A percentile compares a stretch with the other conserved stretches of the same genome.
Conservation (phyloP, 257 asterid genomes). For the Solanum sitiens region DNA sequence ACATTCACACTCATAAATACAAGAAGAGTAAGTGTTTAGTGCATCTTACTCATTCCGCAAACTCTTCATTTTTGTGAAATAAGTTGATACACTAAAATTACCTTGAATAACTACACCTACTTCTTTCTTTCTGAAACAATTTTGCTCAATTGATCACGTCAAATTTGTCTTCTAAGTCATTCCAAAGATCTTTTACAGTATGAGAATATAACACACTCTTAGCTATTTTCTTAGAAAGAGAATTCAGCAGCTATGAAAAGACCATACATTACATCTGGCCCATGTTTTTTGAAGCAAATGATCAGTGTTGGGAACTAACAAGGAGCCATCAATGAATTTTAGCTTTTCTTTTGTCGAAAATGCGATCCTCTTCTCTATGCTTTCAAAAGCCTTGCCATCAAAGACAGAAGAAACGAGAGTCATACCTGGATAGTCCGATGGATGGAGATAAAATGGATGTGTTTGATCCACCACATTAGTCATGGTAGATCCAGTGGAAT, state of each 20-base stretch:
- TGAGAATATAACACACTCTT: background rate
- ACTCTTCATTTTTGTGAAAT: background rate
- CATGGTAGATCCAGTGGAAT: too few relatives aligned
- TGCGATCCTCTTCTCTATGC: background rate
- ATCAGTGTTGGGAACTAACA: background rate
- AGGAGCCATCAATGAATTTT: too few relatives aligned
- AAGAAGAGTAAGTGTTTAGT: background rate
- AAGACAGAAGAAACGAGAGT: background rate
- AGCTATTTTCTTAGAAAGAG: too few relatives aligned
- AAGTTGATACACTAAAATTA: background rate
- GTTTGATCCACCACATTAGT: background rate
- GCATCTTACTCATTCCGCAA: background rate
- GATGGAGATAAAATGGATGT: background rate
- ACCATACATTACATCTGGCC: background rate
- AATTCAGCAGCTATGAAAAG: background rate
- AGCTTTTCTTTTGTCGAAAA: too few relatives aligned
- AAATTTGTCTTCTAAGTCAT: background rate
- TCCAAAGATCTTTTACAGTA: background rate
- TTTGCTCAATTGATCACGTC: background rate
- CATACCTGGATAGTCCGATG: background rate
- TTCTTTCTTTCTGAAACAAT: too few relatives aligned
- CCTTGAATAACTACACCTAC: background rate
- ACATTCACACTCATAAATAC: background rate
- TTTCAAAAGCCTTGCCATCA: background rate
- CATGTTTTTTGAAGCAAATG: background rate